phyloP scores from a whole-genome alignment of 179 eudicot genomes.

The Spergularia azorica region DNA sequence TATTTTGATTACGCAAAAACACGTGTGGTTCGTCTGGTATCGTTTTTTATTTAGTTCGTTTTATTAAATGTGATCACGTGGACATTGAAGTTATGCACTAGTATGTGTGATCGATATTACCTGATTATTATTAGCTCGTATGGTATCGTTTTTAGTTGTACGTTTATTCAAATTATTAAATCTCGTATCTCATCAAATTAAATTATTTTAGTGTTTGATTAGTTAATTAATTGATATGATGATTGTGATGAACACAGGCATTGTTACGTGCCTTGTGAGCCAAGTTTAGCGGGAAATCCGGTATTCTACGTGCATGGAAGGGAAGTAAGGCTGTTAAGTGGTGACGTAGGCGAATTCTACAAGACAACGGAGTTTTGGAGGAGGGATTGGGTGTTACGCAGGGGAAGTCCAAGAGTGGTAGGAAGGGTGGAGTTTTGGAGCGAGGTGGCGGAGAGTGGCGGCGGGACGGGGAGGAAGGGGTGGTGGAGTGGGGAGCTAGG shows the following conservation, averaged over 20 bases:
- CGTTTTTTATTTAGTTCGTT: too few relatives aligned
- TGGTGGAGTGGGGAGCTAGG: slow-evolving; percentile 31
- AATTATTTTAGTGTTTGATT: too few relatives aligned
- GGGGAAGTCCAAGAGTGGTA: not conserved
- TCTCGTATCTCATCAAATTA: too few relatives aligned
- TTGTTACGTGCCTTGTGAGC: slow-evolving; percentile 30
- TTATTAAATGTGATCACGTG: too few relatives aligned
- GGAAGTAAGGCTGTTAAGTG: slow-evolving; percentile 21
- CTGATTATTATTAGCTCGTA: too few relatives aligned
- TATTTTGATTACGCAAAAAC: too few relatives aligned
- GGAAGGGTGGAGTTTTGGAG: slow-evolving; percentile 31
- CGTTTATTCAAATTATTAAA: too few relatives aligned
- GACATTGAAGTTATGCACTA: too few relatives aligned
- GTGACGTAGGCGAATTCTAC: slow-evolving; percentile 31
- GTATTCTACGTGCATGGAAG: slow-evolving; percentile 37
- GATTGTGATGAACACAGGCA: not conserved
- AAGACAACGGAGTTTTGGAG: slow-evolving; percentile 19
- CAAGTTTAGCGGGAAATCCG: slow-evolving; percentile 36
- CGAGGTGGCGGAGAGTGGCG: slow-evolving; percentile 18
- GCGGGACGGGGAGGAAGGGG: not conserved
- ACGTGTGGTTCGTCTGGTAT: too few relatives aligned
- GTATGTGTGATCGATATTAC: too few relatives aligned
- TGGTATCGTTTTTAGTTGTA: too few relatives aligned
- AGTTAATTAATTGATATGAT: too few relatives aligned
- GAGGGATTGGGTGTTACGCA: not conserved